Evolutionary conservation across 208 protist species (phyloP).

Genomic region (Balamuthia mandrillaris): DNA sequence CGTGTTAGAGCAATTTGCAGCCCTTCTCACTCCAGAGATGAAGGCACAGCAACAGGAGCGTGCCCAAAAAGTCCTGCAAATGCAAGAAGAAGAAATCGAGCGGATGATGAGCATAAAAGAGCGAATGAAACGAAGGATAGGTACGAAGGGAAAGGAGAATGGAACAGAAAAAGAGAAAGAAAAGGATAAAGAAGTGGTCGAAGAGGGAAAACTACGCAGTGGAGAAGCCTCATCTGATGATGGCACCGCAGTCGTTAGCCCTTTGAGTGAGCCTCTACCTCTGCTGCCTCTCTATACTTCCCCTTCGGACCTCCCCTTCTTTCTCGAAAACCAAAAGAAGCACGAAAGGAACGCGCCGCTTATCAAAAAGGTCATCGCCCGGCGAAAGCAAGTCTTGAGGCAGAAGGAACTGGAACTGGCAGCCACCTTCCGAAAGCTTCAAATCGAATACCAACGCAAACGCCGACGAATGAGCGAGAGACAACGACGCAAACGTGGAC

Average conservation of each 20-base stretch:
- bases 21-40: conserved; percentile 37
- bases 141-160: too few species aligned
- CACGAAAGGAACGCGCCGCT: conserved; percentile 6
- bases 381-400: neutral
- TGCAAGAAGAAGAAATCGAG: too few species aligned
- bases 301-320: neutral
- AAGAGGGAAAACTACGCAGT: too few species aligned
- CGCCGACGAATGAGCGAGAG: too few species aligned
- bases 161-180: too few species aligned
- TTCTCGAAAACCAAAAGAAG: conserved; percentile 14
- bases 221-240: too few species aligned
- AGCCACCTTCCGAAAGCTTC: neutral
- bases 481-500: conserved; percentile 8
- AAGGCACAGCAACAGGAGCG: too few species aligned
- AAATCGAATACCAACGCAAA: conserved; percentile 17
- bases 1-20: conserved; percentile 27
- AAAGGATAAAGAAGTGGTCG: too few species aligned
- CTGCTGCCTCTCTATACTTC: neutral
- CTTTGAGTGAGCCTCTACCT: neutral
- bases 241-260: too few species aligned
- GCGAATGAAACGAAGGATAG: too few species aligned
- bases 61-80: too few species aligned
- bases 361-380: neutral
- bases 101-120: too few species aligned
- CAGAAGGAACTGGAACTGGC: conserved; percentile 20